These are phyloP conservation scores for Hymenochaete sp. DNA, from an alignment of 1,284 basidiomycete genomes.

Conservation along the genomic window DNA sequence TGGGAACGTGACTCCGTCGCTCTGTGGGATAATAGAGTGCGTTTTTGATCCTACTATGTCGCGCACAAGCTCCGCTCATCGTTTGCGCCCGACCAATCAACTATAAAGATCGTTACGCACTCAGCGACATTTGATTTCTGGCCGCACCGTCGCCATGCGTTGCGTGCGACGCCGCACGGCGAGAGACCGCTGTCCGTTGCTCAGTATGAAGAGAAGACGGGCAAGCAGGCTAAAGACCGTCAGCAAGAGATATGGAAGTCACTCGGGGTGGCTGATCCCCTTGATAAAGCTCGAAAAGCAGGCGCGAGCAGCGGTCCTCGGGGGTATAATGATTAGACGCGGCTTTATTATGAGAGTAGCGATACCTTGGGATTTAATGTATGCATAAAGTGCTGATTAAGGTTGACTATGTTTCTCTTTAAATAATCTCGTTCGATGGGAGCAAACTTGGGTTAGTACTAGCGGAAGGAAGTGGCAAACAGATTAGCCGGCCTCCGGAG, in stretches of 20 bases:
- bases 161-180: constrained; percentile 76
- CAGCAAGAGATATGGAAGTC: constrained; percentile 58
- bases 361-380: too few species aligned
- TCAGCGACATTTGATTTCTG: constrained; percentile 73
- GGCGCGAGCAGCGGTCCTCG: constrained; percentile 8
- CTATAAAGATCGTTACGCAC: constrained; percentile 55
- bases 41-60: constrained; percentile 21
- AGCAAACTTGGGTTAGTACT: too few species aligned
- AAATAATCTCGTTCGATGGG: too few species aligned
- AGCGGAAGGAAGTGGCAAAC: too few species aligned
- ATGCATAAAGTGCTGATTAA: too few species aligned
- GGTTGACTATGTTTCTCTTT: too few species aligned
- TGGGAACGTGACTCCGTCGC: constrained; percentile 64
- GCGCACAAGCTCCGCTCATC: background rate
- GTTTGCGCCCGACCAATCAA: constrained; percentile 1
- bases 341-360: too few species aligned
- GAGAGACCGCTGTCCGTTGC: constrained; percentile 69
- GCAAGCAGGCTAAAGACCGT: constrained; percentile 57
- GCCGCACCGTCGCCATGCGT: constrained; percentile 65
- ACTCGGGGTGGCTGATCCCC: constrained; percentile 38
- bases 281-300: constrained; percentile 14
- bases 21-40: constrained; percentile 66
- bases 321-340: constrained; percentile 17
- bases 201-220: constrained; percentile 57
- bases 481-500: too few species aligned